phyloP scores from a whole-genome alignment of 805 yeast species.

The Cyberlindnera euphorbiiphila region DNA sequence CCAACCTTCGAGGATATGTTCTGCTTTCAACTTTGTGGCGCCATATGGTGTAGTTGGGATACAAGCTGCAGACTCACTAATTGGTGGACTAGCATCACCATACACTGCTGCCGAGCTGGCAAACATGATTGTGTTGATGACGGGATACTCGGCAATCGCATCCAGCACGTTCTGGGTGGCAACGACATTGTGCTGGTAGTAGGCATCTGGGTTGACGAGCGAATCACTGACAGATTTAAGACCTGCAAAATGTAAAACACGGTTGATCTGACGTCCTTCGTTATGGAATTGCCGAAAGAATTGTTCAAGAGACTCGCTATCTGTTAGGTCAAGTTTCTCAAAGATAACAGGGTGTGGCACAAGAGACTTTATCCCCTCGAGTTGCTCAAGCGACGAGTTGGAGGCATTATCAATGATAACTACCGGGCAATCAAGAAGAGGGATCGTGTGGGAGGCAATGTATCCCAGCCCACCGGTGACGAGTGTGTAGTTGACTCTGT shows the following conservation, averaged over 20 bases:
- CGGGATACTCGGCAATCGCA: slow-evolving; percentile 36
- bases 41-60: slow-evolving; percentile 81
- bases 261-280: slow-evolving; percentile 7
- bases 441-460: slow-evolving; percentile 76
- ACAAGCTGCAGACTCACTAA: slow-evolving; percentile 48
- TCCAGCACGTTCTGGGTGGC: slow-evolving; percentile 61
- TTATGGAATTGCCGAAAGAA: slow-evolving; percentile 12
- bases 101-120: slow-evolving; percentile 81
- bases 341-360: slow-evolving; percentile 48
- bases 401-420: slow-evolving; percentile 69
- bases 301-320: not conserved
- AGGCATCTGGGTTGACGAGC: slow-evolving; percentile 58
- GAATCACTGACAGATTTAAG: slow-evolving; percentile 83
- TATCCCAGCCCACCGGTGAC: slow-evolving; percentile 89
- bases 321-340: slow-evolving; percentile 18
- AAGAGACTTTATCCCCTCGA: slow-evolving; percentile 38
- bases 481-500: slow-evolving; percentile 14
- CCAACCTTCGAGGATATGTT: slow-evolving; percentile 38
- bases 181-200: slow-evolving; percentile 63
- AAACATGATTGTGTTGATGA: slow-evolving; percentile 56
- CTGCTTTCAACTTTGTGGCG: slow-evolving; percentile 62
- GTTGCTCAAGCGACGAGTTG: slow-evolving; percentile 67
- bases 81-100: slow-evolving; percentile 71
- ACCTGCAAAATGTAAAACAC: slow-evolving; percentile 68
- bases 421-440: slow-evolving; percentile 58